A percentile compares a stretch with the other conserved stretches of the same genome.
Evolutionary conservation across 768 basidiomycete genomes (phyloP).

Genomic region (Lactarius akahatsu): DNA sequence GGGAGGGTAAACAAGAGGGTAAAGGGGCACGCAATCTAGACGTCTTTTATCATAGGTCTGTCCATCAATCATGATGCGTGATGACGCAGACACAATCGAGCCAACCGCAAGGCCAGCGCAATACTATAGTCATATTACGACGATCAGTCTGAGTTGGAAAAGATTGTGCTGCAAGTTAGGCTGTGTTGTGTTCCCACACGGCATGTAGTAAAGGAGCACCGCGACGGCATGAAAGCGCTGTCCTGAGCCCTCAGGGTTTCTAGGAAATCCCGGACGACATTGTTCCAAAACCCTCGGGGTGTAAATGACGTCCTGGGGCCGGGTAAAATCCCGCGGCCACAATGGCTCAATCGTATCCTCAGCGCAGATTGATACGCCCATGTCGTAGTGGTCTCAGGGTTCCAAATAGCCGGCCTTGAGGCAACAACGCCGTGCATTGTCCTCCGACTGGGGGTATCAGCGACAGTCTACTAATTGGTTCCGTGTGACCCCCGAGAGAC

Average conservation of each 20-base stretch:
- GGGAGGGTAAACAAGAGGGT: neutral
- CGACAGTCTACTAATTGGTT: neutral
- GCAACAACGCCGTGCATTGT: neutral
- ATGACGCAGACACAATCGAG: neutral
- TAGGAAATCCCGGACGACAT: neutral
- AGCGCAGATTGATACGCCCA: neutral
- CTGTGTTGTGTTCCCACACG: neutral
- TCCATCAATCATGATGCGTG: neutral
- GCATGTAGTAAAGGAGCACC: conserved; percentile 6
- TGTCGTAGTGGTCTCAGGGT: neutral
- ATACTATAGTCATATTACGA: neutral
- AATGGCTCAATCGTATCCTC: neutral
- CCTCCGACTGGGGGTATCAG: neutral
- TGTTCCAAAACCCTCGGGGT: neutral
- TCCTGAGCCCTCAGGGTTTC: neutral
- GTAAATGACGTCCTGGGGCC: neutral
- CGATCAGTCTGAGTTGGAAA: conserved; percentile 18
- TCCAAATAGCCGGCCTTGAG: neutral
- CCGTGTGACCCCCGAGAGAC: neutral
- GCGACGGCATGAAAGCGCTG: conserved; percentile 2
- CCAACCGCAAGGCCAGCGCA: conserved; percentile 10
- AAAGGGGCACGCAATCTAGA: neutral
- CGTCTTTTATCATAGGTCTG: conserved; percentile 6
- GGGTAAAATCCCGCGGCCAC: too few species aligned
- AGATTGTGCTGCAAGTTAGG: neutral